Conservation (phyloP, 164 flowering plant species). For the Berberis thunbergii region DNA sequence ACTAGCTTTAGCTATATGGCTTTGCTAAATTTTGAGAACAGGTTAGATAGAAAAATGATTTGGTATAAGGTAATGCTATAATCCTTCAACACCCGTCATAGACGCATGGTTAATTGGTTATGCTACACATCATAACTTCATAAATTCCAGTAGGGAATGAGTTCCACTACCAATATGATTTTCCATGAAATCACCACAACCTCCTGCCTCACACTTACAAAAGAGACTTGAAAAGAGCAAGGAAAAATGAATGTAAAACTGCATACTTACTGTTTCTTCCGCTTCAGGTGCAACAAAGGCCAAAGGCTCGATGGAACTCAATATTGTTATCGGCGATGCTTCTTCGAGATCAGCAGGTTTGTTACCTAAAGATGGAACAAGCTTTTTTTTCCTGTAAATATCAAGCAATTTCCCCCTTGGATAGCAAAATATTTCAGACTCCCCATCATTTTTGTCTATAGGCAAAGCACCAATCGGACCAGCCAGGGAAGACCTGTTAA, state of each 20-base stretch:
- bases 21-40: no score
- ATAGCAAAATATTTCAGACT: slow-evolving; percentile 45
- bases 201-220: no score
- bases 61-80: neutral
- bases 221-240: no score
- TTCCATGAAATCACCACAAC: no score
- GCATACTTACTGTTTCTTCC: slow-evolving; percentile 62
- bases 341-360: slow-evolving; percentile 52
- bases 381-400: slow-evolving; percentile 62
- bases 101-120: neutral
- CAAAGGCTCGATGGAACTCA: slow-evolving; percentile 46
- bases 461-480: slow-evolving; percentile 42
- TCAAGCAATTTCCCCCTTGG: slow-evolving; percentile 93
- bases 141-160: no score
- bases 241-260: neutral
- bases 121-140: neutral
- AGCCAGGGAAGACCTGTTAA: slow-evolving; percentile 32
- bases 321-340: slow-evolving; percentile 38
- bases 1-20: no score
- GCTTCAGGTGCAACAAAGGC: slow-evolving; percentile 77
- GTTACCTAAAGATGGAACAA: slow-evolving; percentile 26
- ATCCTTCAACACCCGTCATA: neutral
- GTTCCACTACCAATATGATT: no score
- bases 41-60: no score
- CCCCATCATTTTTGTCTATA: slow-evolving; percentile 38